Evolutionary conservation across 73 alveolate genomes (phyloP), one percentile per base, ranked within the genome.

Genomic region (Paraurostyla sp.): DNA sequence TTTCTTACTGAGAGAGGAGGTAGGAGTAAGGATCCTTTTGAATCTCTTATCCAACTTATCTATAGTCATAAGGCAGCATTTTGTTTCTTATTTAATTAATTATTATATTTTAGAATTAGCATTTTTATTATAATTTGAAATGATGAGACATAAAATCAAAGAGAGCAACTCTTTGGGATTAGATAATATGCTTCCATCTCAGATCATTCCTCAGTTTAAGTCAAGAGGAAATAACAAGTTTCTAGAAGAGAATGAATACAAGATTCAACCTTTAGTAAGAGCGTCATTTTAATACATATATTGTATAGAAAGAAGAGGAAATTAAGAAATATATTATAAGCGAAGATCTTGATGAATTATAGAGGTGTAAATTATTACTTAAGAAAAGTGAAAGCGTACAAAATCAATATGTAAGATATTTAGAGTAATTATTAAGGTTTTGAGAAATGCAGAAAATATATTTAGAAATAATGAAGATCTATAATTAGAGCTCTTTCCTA

Each of bases 1-100:
- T 57, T 0, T 81, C 91, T 25, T 29, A 11, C n/a, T 52, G 40
- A 3, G 83, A 49, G 25, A 81, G 80, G 0, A 81, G 52, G 54
- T 81, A 81, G 73, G 16, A 56, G 82, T 81, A 81, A 25, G 91
- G 91, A 83, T 81, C 91, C 1, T 33, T n/a, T 38, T 81, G 82
- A 51, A 81, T 83, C 42, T 81, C 81, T 25, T 32, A 68, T 25
- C 91, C 80, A 18, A 43, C 41, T 18, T 54, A 33, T 40, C 38
- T 78, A 29, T 49, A 35, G n/a, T 78, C 45, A 13, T 45, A 16
- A 16, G n/a, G 38, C 73, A 56, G n/a, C 32, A 16, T 56, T 16
- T 35, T 59, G 27, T 33, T 27, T 33, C 71, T 27, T 18, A 42
- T 25, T 13, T 30, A 15, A 46, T n/a, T 22, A 16, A 48, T 75